phyloP scores from a whole-genome alignment of 192 early-diverging fungal species.

The Linnemannia elongata region DNA sequence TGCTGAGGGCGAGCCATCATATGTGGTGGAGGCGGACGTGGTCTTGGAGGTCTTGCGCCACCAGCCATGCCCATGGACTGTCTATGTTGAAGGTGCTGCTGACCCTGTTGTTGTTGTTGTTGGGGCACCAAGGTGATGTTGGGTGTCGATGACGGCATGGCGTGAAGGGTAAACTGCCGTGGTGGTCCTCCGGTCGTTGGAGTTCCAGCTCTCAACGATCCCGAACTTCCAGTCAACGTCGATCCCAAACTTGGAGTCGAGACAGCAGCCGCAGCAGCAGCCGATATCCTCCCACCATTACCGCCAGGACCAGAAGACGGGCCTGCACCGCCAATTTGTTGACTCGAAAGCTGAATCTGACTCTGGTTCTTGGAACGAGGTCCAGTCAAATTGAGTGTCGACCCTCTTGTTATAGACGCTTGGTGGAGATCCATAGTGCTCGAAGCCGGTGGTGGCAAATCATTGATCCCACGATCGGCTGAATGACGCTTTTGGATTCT shows the following conservation, averaged over 20 bases:
- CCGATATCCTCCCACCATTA: neutral
- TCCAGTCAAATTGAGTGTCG: constrained; percentile 8
- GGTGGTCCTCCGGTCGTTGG: neutral
- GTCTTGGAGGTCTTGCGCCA: constrained; percentile 29
- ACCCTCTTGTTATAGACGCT: neutral
- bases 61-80: constrained; percentile 27
- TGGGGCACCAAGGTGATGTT: neutral
- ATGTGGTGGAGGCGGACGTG: constrained; percentile 21
- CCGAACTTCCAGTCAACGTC: constrained; percentile 33
- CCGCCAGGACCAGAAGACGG: neutral
- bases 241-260: constrained; percentile 42
- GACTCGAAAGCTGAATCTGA: neutral
- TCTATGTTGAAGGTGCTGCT: constrained; percentile 13
- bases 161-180: constrained; percentile 16
- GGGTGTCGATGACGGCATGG: constrained; percentile 34
- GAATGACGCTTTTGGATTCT: constrained; percentile 47
- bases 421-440: constrained; percentile 35
- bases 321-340: neutral
- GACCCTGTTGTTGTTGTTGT: constrained; percentile 32
- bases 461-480: constrained; percentile 49
- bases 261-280: neutral
- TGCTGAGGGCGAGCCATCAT: constrained; percentile 23
- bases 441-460: constrained; percentile 46
- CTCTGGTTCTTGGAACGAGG: neutral
- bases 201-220: constrained; percentile 15